Base-by-base conservation (phyloP, 768 basidiomycete species). In the Lactarius pseudohatsudake region DNA sequence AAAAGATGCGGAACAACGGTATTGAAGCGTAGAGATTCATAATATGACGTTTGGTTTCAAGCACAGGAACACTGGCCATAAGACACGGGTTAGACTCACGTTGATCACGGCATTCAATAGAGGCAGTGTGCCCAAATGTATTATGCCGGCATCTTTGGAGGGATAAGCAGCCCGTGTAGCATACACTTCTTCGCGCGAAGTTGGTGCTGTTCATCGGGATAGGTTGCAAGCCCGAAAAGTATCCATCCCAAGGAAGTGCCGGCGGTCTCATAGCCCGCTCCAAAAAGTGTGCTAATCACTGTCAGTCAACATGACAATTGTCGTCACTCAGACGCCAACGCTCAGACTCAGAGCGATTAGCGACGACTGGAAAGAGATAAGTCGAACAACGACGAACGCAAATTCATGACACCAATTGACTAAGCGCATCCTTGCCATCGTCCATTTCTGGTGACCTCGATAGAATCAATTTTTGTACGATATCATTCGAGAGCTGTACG, bases 1-100 rank as follows among this genome's bases (percentile, higher is more conserved):
- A 69, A 34, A 22, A 72, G 57, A 22, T 43, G 41, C 11, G 60
- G 62, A 41, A 70, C 65, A n/a, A 73, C 69, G 1, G 71, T 68
- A 50, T 74, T 69, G 50, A 69, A 67, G 5, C 74, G 69, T 18
- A 73, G 60, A 3, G 70, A 69, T 64, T 74, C 73, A 72, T 75
- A 65, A 53, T 62, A 13, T 11, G 64, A 56, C 15, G 57, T 60
- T 13, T 34, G 32, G 18, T 4, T 61, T 20, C 59, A 34, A 47
- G 20, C 56, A 13, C 50, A 53, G 22, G 32, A 45, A 28, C 11
- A 22, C 2, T 4, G 13, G 22, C 64, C 62, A 40, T 13, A 22
- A 53, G 28, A 59, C 15, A 22, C 4, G 38, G 18, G n/a, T 18
- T 26, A 8, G 43, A 65, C 64, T 59, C 28, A 70, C 73, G 45